Base-by-base conservation (phyloP, 352 stramenopile species). In the Globisporangium polare region DNA sequence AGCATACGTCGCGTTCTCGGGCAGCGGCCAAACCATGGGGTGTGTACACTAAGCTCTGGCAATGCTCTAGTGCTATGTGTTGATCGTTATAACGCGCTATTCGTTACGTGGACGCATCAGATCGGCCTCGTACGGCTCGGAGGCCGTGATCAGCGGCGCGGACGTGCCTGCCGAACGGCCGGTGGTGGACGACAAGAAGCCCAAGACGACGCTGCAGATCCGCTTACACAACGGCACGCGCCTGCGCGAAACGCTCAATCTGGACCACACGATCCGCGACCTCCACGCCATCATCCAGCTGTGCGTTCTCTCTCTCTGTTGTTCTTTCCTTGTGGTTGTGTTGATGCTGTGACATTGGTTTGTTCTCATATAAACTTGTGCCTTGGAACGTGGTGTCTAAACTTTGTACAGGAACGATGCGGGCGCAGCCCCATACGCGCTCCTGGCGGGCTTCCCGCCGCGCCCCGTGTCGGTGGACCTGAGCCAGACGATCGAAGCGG, bases 391-490 rank as follows among this genome's bases (percentile, higher is more conserved):
- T 46, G 56, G 24, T 27, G 7, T 10, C 9, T 37, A 45, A 22
- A 27, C n/a, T 3, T 49, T 57, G 8, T 29, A 9, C 24, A 95
- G 85, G 47, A 91, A 92, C 47, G 77, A 81, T n/a, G 86, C 80
- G 8, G 85, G 72, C 9, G 71, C 51, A 6, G 75, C 89, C 64
- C 67, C 86, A 50, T 99, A 98, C 72, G 88, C 91, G 27, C 75
- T 99, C 29, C 76, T 97, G 31, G 79, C 87, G 13, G 95, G 95
- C 3, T 99, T 96, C 72, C 95, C 94, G 9, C 95, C 95, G 0
- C 85, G 83, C 26, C 83, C 88, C 2, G 77, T 99, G 58, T 81
- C 88, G 17, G 78, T 69, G 24, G 81, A 98, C 67, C 73, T 96
- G 60, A 73, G 78, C 18, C 74, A 83, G 62, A 98, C 90, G 7